phyloP scores from a whole-genome alignment of 352 stramenopile species.

The Pythium sp. region DNA sequence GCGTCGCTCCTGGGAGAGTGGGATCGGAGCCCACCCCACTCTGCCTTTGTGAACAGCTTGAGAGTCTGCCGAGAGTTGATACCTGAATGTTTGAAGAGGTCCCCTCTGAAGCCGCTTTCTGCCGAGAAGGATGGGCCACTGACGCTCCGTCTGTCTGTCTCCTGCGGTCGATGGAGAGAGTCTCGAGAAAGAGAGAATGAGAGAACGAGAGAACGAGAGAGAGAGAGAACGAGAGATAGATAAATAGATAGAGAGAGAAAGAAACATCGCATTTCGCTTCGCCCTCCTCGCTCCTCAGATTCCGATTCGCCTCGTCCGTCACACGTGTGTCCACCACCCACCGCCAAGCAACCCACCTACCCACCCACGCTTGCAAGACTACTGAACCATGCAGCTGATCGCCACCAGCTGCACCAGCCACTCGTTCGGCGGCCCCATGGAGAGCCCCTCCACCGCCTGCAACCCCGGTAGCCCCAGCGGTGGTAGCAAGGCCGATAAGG shows the following conservation, averaged over 20 bases:
- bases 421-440: neutral
- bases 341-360: neutral
- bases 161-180: neutral
- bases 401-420: neutral
- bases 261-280: neutral
- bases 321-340: neutral
- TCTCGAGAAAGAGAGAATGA: neutral
- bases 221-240: neutral
- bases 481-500: slow-evolving; percentile 21
- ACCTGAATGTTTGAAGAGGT: neutral
- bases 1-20: neutral
- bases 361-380: neutral
- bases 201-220: neutral
- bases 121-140: neutral
- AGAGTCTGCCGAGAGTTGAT: neutral
- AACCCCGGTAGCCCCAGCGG: neutral
- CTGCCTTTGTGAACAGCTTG: neutral
- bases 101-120: neutral
- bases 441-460: neutral
- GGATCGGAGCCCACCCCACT: neutral
- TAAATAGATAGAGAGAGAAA: too few relatives aligned
- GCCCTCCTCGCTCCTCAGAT: slow-evolving; percentile 8
- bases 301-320: slow-evolving; percentile 9
- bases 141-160: neutral
- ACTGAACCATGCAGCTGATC: slow-evolving; percentile 14